Evolutionary conservation across 345 rosid genomes (phyloP).

Genomic region (Hypericum perforatum): DNA sequence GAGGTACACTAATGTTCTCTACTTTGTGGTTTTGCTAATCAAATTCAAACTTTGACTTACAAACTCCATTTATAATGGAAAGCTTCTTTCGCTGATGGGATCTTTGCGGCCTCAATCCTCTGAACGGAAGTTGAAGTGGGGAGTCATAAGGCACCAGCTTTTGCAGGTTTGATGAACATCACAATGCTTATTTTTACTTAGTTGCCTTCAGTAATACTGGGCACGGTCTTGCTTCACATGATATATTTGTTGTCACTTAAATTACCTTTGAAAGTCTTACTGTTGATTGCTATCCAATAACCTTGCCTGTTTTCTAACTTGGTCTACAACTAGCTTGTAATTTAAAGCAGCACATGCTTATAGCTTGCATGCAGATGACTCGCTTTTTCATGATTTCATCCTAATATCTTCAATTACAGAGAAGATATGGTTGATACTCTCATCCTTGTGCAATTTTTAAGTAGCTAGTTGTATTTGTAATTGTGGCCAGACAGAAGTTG

Average conservation of each 20-base stretch:
- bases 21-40: constrained; percentile 8
- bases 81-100: constrained; percentile 91
- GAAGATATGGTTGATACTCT: too few species aligned
- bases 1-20: constrained; percentile 43
- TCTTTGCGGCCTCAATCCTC: constrained; percentile 88
- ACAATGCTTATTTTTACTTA: background rate
- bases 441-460: too few species aligned
- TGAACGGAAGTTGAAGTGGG: constrained; percentile 83
- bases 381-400: too few species aligned
- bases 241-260: background rate
- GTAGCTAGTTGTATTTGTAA: too few species aligned
- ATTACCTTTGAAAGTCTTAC: too few species aligned
- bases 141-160: constrained; percentile 81
- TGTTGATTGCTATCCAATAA: too few species aligned
- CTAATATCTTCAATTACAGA: too few species aligned
- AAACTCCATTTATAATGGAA: constrained; percentile 21
- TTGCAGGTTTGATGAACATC: constrained; percentile 56
- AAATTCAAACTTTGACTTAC: constrained; percentile 18
- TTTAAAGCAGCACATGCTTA: too few species aligned
- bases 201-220: background rate
- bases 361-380: too few species aligned
- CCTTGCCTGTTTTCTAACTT: too few species aligned
- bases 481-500: too few species aligned
- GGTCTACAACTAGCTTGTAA: too few species aligned
- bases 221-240: background rate